phyloP scores from a whole-genome alignment of 139 green algal genomes.

The Auxenochlorella pyrenoidosa region DNA sequence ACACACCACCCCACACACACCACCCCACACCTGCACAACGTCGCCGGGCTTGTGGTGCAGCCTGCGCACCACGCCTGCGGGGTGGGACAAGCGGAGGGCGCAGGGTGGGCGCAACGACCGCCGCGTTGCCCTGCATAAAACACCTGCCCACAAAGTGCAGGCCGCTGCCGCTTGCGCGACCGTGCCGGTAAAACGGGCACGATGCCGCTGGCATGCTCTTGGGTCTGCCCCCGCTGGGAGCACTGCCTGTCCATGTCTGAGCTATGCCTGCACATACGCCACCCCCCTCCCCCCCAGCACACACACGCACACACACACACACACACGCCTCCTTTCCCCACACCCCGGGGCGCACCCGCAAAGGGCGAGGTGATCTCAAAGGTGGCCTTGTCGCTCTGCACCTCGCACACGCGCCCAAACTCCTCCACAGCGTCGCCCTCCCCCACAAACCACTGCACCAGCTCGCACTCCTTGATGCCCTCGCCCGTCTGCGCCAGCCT shows the following conservation, averaged over 20 bases:
- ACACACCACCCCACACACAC: background rate
- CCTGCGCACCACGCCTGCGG: constrained; percentile 52
- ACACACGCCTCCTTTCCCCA: background rate
- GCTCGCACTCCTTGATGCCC: constrained; percentile 94
- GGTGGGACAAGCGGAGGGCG: no score
- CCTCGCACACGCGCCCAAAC: constrained; percentile 89
- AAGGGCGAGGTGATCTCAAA: constrained; percentile 94
- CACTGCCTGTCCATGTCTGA: no score
- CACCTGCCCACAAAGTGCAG: background rate
- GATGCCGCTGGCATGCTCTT: no score
- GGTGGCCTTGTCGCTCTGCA: constrained; percentile 94
- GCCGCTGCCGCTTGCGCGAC: no score
- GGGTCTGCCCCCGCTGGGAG: no score
- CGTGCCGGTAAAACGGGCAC: no score
- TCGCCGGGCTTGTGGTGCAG: constrained; percentile 71
- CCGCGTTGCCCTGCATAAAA: background rate
- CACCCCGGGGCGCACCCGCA: background rate
- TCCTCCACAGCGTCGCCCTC: constrained; percentile 74
- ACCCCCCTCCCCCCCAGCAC: background rate
- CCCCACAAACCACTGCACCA: constrained; percentile 89
- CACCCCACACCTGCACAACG: constrained; percentile 62
- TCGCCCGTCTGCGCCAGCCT: constrained; percentile 65
- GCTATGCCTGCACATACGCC: no score
- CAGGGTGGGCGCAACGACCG: no score
- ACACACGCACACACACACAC: background rate